phyloP scores from a whole-genome alignment of 495 filamentous ascomycete genomes.

The Trichoderma erinaceum region DNA sequence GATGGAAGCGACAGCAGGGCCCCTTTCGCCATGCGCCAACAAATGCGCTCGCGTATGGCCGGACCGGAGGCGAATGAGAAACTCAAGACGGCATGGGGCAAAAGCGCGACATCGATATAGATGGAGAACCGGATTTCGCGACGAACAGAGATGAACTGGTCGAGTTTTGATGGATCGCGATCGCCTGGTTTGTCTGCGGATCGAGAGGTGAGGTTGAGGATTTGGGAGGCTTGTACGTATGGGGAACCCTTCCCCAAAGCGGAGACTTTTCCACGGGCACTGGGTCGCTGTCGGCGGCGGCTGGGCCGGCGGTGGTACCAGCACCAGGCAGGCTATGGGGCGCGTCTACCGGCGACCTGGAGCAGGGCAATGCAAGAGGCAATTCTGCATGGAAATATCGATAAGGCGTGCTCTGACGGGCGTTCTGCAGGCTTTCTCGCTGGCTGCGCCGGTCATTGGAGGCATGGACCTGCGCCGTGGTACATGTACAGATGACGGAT shows the following conservation, averaged over 20 bases:
- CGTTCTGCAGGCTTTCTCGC: background rate
- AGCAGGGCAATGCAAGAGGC: slow-evolving; percentile 15
- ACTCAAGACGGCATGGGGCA: slow-evolving; percentile 34
- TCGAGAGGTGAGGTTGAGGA: slow-evolving; percentile 43
- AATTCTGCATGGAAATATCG: slow-evolving; percentile 5
- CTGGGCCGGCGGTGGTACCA: slow-evolving; percentile 8
- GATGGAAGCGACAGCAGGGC: slow-evolving; percentile 29
- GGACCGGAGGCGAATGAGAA: slow-evolving; percentile 32
- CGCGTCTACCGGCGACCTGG: background rate
- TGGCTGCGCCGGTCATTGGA: background rate
- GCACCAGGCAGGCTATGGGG: slow-evolving; percentile 4
- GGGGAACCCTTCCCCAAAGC: slow-evolving; percentile 15
- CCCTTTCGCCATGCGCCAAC: slow-evolving; percentile 43
- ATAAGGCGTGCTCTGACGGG: slow-evolving; percentile 1
- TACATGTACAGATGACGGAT: slow-evolving; percentile 1
- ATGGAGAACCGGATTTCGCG: slow-evolving; percentile 28
- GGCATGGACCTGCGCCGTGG: background rate
- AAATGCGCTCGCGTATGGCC: slow-evolving; percentile 39
- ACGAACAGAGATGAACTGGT: slow-evolving; percentile 32
- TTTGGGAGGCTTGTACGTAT: slow-evolving; percentile 22
- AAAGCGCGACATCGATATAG: slow-evolving; percentile 39
- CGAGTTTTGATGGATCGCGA: slow-evolving; percentile 36
- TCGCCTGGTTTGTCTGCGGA: slow-evolving; percentile 34
- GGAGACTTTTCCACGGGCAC: slow-evolving; percentile 15
- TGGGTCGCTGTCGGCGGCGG: background rate